Conservation (phyloP, 1,139 yeast genomes). For the Martiniozyma asiatica region DNA sequence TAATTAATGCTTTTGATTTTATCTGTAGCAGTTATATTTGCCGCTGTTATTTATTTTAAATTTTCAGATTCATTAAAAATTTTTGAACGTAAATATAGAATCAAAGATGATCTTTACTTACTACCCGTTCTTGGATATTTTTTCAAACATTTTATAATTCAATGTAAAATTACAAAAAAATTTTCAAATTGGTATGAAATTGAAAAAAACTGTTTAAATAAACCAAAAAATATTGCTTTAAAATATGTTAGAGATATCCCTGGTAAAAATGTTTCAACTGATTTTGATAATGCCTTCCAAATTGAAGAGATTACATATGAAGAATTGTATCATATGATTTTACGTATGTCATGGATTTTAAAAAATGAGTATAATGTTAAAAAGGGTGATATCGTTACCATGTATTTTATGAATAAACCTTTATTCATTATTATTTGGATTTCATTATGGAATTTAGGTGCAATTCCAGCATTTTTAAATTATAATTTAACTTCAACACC, state of each 20-base stretch:
- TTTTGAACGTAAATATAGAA: slow-evolving; percentile 40
- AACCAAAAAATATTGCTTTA: slow-evolving; percentile 12
- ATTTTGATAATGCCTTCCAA: slow-evolving; percentile 42
- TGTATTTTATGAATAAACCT: slow-evolving; percentile 77
- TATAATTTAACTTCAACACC: slow-evolving; percentile 68
- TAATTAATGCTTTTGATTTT: too few species aligned
- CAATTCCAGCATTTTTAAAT: slow-evolving; percentile 77
- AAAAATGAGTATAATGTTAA: slow-evolving; percentile 52
- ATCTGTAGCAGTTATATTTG: too few species aligned
- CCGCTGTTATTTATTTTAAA: too few species aligned
- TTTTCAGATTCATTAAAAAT: too few species aligned
- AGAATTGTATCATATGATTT: slow-evolving; percentile 53
- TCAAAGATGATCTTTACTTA: slow-evolving; percentile 42
- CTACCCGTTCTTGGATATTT: slow-evolving; percentile 30
- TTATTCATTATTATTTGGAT: slow-evolving; percentile 71
- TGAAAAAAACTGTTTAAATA: slow-evolving; percentile 11
- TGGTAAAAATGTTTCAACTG: slow-evolving; percentile 8
- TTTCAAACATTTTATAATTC: slow-evolving; percentile 33
- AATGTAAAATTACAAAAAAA: slow-evolving; percentile 21
- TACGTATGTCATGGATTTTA: slow-evolving; percentile 56
- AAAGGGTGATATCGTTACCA: slow-evolving; percentile 58
- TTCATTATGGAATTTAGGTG: slow-evolving; percentile 87
- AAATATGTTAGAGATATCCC: slow-evolving; percentile 12
- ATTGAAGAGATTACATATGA: slow-evolving; percentile 57
- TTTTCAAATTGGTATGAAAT: slow-evolving; percentile 18